These are phyloP conservation scores for Letharia columbiana DNA, from an alignment of 495 filamentous ascomycete species.

Conservation along the genomic window DNA sequence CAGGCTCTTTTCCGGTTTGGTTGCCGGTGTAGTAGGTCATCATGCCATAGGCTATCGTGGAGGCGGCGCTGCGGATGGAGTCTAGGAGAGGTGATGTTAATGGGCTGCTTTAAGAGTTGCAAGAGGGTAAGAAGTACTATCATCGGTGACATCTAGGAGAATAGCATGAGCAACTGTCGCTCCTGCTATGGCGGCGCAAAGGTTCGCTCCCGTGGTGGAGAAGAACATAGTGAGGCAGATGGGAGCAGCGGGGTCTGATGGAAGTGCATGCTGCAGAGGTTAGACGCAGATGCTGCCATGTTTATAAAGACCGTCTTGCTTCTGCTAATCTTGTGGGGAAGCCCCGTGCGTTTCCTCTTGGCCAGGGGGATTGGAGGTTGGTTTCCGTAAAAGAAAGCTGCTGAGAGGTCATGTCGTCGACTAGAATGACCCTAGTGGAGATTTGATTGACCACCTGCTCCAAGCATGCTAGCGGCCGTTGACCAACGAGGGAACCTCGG, in stretches of 20 bases:
- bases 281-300: neutral
- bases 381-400: neutral
- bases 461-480: neutral
- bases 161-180: neutral
- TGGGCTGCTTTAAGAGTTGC: neutral
- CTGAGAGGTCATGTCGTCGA: neutral
- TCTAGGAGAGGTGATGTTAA: neutral
- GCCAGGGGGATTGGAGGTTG: too few relatives aligned
- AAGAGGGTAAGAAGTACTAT: neutral
- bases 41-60: slow-evolving; percentile 54
- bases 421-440: neutral
- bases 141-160: neutral
- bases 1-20: slow-evolving; percentile 51
- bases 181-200: neutral
- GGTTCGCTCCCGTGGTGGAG: neutral
- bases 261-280: neutral
- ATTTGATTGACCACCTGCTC: neutral
- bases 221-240: neutral
- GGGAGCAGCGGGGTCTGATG: neutral
- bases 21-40: slow-evolving; percentile 60
- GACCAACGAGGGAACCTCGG: too few relatives aligned
- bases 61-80: slow-evolving; percentile 48
- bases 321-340: neutral
- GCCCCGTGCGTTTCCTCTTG: neutral
- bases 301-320: neutral